phyloP scores from a whole-genome alignment of 768 basidiomycete genomes.

The Russula sp. region DNA sequence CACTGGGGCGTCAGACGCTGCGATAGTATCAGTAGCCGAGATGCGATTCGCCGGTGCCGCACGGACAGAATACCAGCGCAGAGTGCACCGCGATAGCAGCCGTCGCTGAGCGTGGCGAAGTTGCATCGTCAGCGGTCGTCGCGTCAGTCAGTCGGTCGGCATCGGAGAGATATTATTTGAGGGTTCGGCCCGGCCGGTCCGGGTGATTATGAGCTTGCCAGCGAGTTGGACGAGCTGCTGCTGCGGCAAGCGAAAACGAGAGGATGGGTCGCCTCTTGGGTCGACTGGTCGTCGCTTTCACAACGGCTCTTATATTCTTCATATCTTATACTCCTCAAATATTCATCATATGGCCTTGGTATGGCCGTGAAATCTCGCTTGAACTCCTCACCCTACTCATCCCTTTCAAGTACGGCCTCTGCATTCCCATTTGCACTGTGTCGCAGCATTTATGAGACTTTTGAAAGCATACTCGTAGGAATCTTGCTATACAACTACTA shows the following conservation, averaged over 20 bases:
- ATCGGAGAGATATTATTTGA: too few species aligned
- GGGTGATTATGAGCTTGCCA: background rate
- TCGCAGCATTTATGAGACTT: conserved; percentile 9
- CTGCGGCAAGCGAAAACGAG: background rate
- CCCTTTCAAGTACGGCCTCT: conserved; percentile 78
- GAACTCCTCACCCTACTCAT: conserved; percentile 68
- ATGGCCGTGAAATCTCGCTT: conserved; percentile 63
- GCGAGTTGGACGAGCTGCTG: too few species aligned
- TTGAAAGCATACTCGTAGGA: conserved; percentile 56
- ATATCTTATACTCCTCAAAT: conserved; percentile 86
- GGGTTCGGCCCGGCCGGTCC: background rate
- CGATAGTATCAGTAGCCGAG: background rate
- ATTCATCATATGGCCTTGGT: conserved; percentile 92
- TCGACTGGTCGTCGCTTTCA: conserved; percentile 57
- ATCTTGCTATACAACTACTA: conserved; percentile 87
- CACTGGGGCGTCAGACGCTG: background rate
- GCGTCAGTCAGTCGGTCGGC: background rate
- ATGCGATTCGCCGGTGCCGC: background rate
- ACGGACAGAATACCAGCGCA: conserved; percentile 3
- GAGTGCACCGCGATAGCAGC: background rate
- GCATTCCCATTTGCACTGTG: background rate
- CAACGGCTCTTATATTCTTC: conserved; percentile 71
- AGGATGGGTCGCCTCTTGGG: conserved; percentile 45
- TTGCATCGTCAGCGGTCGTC: conserved; percentile 1
- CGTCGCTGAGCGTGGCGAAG: conserved; percentile 10